Conservation (phyloP, 2,329 filamentous ascomycete species). For the Curvularia eragrostidis region DNA sequence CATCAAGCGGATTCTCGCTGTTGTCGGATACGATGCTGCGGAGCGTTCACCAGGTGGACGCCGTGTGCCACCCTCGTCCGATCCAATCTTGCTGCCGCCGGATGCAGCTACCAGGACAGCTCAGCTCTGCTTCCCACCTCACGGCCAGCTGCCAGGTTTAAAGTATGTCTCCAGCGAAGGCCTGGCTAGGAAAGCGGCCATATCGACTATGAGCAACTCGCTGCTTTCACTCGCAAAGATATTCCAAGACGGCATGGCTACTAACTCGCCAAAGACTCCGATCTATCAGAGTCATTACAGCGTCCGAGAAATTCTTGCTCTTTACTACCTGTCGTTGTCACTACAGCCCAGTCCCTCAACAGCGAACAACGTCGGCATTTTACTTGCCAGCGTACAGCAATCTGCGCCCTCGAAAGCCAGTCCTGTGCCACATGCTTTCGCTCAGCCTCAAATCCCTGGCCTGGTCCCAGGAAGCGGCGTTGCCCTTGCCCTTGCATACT, state of each 20-base stretch:
- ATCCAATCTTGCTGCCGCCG: conserved; percentile 80
- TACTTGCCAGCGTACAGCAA: conserved; percentile 94
- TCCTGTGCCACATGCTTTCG: conserved; percentile 49
- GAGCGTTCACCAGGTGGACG: conserved; percentile 44
- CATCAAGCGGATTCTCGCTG: conserved; percentile 76
- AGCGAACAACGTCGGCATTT: conserved; percentile 96
- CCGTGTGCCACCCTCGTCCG: conserved; percentile 48
- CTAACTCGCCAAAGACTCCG: conserved; percentile 62
- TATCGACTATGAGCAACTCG: conserved; percentile 95
- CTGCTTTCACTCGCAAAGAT: conserved; percentile 95
- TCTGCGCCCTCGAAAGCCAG: conserved; percentile 54
- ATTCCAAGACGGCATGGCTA: conserved; percentile 94
- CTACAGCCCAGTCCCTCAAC: conserved; percentile 96
- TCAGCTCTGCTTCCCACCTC: conserved; percentile 77
- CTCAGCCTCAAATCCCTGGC: conserved; percentile 68
- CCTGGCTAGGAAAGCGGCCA: conserved; percentile 75
- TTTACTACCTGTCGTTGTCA: conserved; percentile 95
- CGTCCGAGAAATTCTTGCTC: conserved; percentile 87
- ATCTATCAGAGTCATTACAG: conserved; percentile 71
- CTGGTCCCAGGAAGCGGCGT: conserved; percentile 86
- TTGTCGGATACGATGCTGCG: conserved; percentile 60
- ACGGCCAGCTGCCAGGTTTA: conserved; percentile 81
- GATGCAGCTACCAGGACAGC: conserved; percentile 84
- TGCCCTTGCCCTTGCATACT: conserved; percentile 87
- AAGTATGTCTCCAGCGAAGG: conserved; percentile 70